Evolutionary conservation across 331 rosid genomes (phyloP), one percentile per base, ranked within the genome.

Genomic region (Rhamnella rubrinervis): DNA sequence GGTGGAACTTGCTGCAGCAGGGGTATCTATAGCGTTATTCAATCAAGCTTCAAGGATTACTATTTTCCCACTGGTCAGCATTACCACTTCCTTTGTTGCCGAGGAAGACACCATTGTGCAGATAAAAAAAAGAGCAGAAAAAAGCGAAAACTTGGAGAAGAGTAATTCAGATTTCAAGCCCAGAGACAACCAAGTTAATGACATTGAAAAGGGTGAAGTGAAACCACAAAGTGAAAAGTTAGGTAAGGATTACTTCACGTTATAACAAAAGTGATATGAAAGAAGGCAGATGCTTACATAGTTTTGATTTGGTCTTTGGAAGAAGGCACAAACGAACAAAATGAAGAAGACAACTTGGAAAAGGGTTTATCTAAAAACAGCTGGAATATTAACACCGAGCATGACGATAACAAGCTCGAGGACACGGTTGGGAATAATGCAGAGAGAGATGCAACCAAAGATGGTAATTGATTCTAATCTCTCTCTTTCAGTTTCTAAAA

Each of bases 1-100:
- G 0, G 97, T 93, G 60, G 97, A 92, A 64, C 98, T 92, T 73
- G 98, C 97, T 39, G 98, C 97, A 7, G 97, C 92, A 18, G 97
- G 98, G 68, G 96, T 90, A 38, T 77, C 98, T 6, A 93, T 93
- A 70, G 98, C 98, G n/a, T 68, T 93, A 72, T 93, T 90, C 89
- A 93, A 93, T 63, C 97, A 88, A 69, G 97, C 97, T 65, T 93
- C 96, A 44, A 90, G 92, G 83, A 93, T 93, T 53, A 85, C 96
- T 21, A 86, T 93, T 72, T 90, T 90, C 74, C 98, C 98, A 59
- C 61, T 93, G 53, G 98, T 93, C 11, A 93, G 98, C 40, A 88
- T 93, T 47, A 93, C 96, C 1, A 89, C 96, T 52, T 89, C 96
- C 64, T 87, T 89, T 75, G 96, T 89, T 0, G 96, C 96, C 6